phyloP scores from a whole-genome alignment of 495 filamentous ascomycete genomes.

The Lasiosphaeriaceae sp. region DNA sequence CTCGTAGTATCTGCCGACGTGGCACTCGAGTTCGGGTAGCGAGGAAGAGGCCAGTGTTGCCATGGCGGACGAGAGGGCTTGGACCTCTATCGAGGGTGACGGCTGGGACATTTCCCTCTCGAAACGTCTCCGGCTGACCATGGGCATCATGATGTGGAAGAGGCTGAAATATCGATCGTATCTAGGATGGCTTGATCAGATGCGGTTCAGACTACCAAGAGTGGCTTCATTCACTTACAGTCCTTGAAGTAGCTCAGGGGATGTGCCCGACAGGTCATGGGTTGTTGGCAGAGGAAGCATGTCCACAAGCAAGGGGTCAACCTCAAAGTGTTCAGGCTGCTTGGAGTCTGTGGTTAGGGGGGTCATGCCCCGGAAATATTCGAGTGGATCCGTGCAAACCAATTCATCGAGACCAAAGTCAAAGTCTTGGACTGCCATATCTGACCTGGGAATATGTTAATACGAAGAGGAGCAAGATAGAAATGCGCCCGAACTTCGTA shows the following conservation, averaged over 20 bases:
- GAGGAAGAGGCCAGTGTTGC: slow-evolving; percentile 6
- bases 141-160: slow-evolving; percentile 6
- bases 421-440: neutral
- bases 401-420: neutral
- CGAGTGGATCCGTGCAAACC: neutral
- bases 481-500: neutral
- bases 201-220: neutral
- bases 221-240: neutral
- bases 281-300: neutral
- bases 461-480: neutral
- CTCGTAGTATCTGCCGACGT: slow-evolving; percentile 11
- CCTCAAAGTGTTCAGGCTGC: neutral
- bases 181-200: neutral
- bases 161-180: neutral
- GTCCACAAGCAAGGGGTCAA: neutral
- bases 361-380: neutral
- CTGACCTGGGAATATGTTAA: neutral
- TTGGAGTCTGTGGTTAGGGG: neutral
- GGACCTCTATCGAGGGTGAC: neutral
- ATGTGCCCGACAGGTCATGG: neutral
- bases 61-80: slow-evolving; percentile 10
- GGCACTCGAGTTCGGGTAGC: neutral
- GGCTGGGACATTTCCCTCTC: slow-evolving; percentile 4
- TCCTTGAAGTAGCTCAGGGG: neutral
- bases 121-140: slow-evolving; percentile 8